Evolutionary conservation across 306 rosid genomes (phyloP).

Genomic region (Cucumis cinereus): DNA sequence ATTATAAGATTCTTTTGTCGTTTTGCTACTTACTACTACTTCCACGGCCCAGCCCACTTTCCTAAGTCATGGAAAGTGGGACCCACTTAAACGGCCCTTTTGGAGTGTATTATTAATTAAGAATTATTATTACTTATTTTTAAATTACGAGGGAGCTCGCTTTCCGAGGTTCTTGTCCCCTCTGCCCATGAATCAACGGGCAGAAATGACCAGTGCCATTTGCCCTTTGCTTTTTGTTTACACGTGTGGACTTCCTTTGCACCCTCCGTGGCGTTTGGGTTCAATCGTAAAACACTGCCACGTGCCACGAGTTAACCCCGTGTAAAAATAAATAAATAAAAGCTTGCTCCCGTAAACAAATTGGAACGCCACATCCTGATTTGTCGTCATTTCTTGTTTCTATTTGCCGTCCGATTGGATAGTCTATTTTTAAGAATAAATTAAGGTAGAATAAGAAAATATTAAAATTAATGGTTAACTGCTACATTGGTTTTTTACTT

Average conservation of each 20-base stretch:
- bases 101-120: background rate
- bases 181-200: constrained; percentile 9
- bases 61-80: background rate
- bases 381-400: background rate
- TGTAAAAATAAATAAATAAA: background rate
- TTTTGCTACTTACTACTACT: background rate
- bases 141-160: background rate
- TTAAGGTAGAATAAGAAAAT: too few relatives aligned
- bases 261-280: background rate
- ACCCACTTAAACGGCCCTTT: background rate
- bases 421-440: too few relatives aligned
- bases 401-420: background rate
- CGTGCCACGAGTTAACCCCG: background rate
- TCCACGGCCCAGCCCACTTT: background rate
- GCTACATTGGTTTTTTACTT: too few relatives aligned
- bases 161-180: background rate
- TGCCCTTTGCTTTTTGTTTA: background rate
- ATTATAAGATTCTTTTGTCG: background rate
- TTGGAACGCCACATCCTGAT: background rate
- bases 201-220: background rate
- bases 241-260: background rate
- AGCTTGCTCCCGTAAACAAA: background rate
- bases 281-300: background rate
- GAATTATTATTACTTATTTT: background rate
- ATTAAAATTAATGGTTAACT: too few relatives aligned